Conservation (phyloP, 2,329 filamentous ascomycete genomes). For the Cercospora sp. region DNA sequence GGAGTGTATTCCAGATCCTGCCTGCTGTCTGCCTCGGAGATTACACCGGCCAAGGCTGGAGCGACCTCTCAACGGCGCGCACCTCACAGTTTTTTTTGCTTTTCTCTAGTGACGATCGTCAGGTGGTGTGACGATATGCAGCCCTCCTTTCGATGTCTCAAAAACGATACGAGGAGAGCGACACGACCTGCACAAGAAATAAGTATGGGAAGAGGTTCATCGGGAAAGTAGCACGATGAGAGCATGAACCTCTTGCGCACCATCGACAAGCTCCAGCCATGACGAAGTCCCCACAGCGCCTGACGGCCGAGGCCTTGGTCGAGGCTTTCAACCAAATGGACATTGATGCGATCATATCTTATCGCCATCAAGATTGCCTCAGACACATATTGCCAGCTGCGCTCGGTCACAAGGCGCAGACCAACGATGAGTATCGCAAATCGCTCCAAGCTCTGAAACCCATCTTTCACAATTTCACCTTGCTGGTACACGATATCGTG, state of each 20-base stretch:
- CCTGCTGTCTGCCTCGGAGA: background rate
- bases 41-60: background rate
- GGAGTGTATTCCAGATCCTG: constrained; percentile 1
- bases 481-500: constrained; percentile 37
- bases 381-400: constrained; percentile 36
- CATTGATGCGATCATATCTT: constrained; percentile 33
- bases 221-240: background rate
- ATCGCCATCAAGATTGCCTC: constrained; percentile 34
- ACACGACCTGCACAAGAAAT: background rate
- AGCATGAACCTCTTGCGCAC: background rate
- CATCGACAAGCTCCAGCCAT: background rate
- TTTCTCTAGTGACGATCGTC: constrained; percentile 1
- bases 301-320: constrained; percentile 35
- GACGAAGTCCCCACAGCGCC: constrained; percentile 30
- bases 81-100: background rate
- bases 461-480: constrained; percentile 38
- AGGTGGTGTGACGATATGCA: background rate
- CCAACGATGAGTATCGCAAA: constrained; percentile 25
- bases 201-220: background rate
- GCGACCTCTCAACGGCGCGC: background rate
- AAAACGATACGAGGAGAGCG: background rate
- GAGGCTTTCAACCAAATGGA: constrained; percentile 39
- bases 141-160: background rate
- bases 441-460: constrained; percentile 30
- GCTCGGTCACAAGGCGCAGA: constrained; percentile 31